phyloP scores from a whole-genome alignment of 2,329 filamentous ascomycete species.

The Epicoccum nigrum region DNA sequence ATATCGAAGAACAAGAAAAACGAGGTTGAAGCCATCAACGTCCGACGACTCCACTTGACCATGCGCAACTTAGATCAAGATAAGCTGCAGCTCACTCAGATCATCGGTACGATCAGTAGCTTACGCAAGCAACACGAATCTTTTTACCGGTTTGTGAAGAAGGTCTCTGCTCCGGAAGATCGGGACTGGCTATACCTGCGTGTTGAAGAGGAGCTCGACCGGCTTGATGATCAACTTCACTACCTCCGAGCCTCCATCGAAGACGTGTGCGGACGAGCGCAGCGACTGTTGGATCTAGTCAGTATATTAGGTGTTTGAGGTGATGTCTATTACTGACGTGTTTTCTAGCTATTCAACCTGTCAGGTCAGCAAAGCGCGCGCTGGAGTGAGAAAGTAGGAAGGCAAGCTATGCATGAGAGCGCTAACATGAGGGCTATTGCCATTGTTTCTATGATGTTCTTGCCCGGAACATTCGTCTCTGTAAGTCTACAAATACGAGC shows the following conservation, averaged over 20 bases:
- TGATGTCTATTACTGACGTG: no score
- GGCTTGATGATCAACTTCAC: background rate
- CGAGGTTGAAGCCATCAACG: background rate
- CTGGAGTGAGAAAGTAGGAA: constrained; percentile 13
- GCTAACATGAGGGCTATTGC: constrained; percentile 15
- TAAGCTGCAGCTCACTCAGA: constrained; percentile 15
- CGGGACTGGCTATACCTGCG: background rate
- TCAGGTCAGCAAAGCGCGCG: constrained; percentile 9
- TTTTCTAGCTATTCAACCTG: constrained; percentile 2
- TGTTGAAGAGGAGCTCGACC: background rate
- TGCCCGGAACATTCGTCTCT: background rate
- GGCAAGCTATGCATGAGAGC: constrained; percentile 15
- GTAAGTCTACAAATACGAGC: background rate
- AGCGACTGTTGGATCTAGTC: background rate
- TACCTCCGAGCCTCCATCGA: background rate
- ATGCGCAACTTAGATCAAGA: constrained; percentile 19
- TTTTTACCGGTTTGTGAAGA: background rate
- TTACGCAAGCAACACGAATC: constrained; percentile 16
- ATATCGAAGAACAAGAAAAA: background rate
- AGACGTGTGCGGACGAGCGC: background rate
- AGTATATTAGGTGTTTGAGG: background rate
- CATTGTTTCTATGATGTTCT: background rate
- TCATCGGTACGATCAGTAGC: constrained; percentile 13
- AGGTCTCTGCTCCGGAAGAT: background rate
- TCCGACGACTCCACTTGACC: constrained; percentile 6